Percentiles rank a stretch among this genome's conserved stretches.
Evolutionary conservation across 768 basidiomycete genomes (phyloP).

Genomic region (Podaxis sp.): DNA sequence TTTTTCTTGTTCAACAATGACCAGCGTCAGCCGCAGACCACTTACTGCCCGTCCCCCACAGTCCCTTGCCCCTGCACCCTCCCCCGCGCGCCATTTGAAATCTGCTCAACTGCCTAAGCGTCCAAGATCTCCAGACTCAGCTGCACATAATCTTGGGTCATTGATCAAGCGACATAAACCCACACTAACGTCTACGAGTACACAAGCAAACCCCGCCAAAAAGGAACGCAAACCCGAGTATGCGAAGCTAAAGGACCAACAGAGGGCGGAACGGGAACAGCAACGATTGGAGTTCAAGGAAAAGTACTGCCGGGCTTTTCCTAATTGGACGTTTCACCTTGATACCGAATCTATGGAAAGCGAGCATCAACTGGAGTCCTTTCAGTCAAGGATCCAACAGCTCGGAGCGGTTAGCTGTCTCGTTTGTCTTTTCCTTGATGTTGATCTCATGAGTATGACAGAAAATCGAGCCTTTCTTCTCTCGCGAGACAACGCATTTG

Average conservation of each 20-base stretch:
- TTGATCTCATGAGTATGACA: constrained; percentile 29
- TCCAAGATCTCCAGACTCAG: constrained; percentile 13
- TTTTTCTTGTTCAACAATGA: constrained; percentile 37
- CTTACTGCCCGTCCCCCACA: constrained; percentile 37
- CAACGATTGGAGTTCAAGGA: constrained; percentile 71
- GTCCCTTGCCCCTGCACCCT: constrained; percentile 32
- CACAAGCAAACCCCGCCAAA: constrained; percentile 25
- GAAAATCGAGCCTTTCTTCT: constrained; percentile 89
- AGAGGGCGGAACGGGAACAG: constrained; percentile 48
- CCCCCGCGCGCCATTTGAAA: constrained; percentile 33
- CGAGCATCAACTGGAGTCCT: constrained; percentile 34
- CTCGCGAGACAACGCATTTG: constrained; percentile 82
- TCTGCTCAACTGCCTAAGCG: constrained; percentile 24
- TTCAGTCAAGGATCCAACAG: constrained; percentile 57
- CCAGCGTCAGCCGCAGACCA: constrained; percentile 49
- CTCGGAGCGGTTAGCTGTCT: constrained; percentile 76
- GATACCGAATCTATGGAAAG: constrained; percentile 57
- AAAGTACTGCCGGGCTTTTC: constrained; percentile 87
- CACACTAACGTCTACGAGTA: constrained; percentile 30
- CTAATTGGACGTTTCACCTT: constrained; percentile 82
- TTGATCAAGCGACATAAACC: constrained; percentile 3
- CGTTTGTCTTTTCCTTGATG: constrained; percentile 9
- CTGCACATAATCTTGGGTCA: constrained; percentile 10
- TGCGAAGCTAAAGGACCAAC: constrained; percentile 30
- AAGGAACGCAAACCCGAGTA: constrained; percentile 6